These are phyloP conservation scores for Pseudogymnoascus sp. DNA, from an alignment of 2,329 filamentous ascomycete species.

Conservation along the genomic window DNA sequence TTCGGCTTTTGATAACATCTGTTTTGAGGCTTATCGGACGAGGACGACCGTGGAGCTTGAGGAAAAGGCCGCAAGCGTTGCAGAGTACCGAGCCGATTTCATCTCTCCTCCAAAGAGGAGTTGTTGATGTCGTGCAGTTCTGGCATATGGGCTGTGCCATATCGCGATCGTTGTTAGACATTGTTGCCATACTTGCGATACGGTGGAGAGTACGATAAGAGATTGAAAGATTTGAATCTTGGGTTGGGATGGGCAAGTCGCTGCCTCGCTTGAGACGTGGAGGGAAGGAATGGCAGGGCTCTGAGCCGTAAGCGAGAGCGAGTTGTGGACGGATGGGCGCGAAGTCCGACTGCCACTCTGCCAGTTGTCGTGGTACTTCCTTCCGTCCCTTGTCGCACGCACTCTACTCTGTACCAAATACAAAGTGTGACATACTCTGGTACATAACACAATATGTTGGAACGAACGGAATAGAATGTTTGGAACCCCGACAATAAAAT, in stretches of 20 bases:
- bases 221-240: constrained; percentile 13
- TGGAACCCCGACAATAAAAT: constrained; percentile 15
- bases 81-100: constrained; percentile 92
- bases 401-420: neutral
- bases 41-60: constrained; percentile 90
- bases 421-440: neutral
- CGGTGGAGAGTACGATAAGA: constrained; percentile 12
- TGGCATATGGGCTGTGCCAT: constrained; percentile 85
- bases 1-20: constrained; percentile 98
- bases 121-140: constrained; percentile 93
- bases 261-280: constrained; percentile 7
- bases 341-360: neutral
- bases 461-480: neutral
- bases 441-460: neutral
- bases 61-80: constrained; percentile 95
- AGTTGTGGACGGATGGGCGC: constrained; percentile 17
- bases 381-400: neutral
- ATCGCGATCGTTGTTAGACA: constrained; percentile 38
- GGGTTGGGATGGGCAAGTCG: constrained; percentile 10
- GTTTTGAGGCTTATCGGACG: constrained; percentile 96
- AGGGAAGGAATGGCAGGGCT: constrained; percentile 2
- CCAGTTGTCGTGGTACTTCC: constrained; percentile 5
- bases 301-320: constrained; percentile 1
- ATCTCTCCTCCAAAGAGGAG: constrained; percentile 94
- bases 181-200: constrained; percentile 44